These are phyloP conservation scores for Cercospora beticola DNA, from an alignment of 2,329 filamentous ascomycete species.

Conservation along the genomic window DNA sequence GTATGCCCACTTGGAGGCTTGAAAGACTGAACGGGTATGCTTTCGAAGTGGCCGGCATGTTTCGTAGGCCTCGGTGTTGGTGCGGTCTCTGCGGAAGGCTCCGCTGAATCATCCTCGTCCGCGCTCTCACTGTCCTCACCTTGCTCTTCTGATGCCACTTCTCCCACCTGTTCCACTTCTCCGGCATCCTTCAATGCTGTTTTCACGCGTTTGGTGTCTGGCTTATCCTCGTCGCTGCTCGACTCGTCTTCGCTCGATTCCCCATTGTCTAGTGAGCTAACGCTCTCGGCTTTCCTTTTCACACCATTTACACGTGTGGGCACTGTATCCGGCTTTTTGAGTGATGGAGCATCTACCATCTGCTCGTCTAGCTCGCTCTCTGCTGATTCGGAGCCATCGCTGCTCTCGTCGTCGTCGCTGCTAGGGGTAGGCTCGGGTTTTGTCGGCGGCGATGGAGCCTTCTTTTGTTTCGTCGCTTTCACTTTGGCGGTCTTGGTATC, in stretches of 20 bases:
- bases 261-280: conserved; percentile 9
- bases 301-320: conserved; percentile 33
- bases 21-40: conserved; percentile 29
- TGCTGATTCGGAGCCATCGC: conserved; percentile 28
- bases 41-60: conserved; percentile 8
- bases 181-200: conserved; percentile 9
- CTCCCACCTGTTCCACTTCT: conserved; percentile 3
- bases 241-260: conserved; percentile 16
- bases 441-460: conserved; percentile 5
- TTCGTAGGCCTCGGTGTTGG: not conserved
- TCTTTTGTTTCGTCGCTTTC: conserved; percentile 16
- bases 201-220: conserved; percentile 14
- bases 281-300: conserved; percentile 31
- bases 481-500: conserved; percentile 11
- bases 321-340: conserved; percentile 18
- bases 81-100: conserved; percentile 2
- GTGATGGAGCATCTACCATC: conserved; percentile 16
- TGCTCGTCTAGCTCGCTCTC: conserved; percentile 24
- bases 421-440: conserved; percentile 10
- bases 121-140: conserved; percentile 16
- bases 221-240: conserved; percentile 18
- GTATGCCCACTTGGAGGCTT: conserved; percentile 48
- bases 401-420: conserved; percentile 29
- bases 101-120: conserved; percentile 1
- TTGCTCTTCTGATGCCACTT: conserved; percentile 14